Evolutionary conservation across 2,329 filamentous ascomycete species (phyloP), one percentile per base, ranked within the genome.

Genomic region (Clarireedia paspali): DNA sequence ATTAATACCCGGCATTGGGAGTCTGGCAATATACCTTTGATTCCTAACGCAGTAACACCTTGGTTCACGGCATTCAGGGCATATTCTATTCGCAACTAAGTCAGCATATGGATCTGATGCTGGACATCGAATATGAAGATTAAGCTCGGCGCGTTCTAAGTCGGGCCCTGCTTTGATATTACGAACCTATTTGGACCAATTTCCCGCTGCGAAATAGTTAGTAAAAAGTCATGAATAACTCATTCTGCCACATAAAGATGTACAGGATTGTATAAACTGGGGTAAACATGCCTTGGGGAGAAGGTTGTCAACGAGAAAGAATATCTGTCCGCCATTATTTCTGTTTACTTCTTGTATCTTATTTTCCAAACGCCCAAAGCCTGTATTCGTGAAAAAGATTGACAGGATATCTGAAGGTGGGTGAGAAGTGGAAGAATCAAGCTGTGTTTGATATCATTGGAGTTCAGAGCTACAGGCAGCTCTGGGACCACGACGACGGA

Each of bases 271-370:
- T 30, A 23, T 57, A 56, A 61, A 56, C 60, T 58, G 59, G 62
- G 60, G 66, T 64, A 63, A 70, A 70, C 84, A 75, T 85, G 95
- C 94, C 92, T 99, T 73, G 94, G 94, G 70, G 94, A 97, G 86
- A 99, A 99, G 63, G 94, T 99, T 63, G 94, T 99, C 72, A 99
- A 83, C 59, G 94, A 99, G 85, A 99, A 99, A 55, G 92, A 96
- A 77, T 99, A 99, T 79, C 94, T 83, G 76, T 99, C 94, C 70
- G 94, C 92, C 92, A 99, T 99, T 71, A 64, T 78, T 67, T 58
- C 60, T 59, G 53, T 54, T 39, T 62, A 56, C 53, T 38, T 54
- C 36, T n/a, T 48, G 55, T 50, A 48, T 57, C 49, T 46, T 38
- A 46, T 39, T 15, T 44, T n/a, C 17, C 20, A 23, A 47, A 40